Percentiles rank a stretch among this genome's conserved stretches.
Evolutionary conservation across 2,329 filamentous ascomycete genomes (phyloP).

Genomic region (Madurella mycetomatis): DNA sequence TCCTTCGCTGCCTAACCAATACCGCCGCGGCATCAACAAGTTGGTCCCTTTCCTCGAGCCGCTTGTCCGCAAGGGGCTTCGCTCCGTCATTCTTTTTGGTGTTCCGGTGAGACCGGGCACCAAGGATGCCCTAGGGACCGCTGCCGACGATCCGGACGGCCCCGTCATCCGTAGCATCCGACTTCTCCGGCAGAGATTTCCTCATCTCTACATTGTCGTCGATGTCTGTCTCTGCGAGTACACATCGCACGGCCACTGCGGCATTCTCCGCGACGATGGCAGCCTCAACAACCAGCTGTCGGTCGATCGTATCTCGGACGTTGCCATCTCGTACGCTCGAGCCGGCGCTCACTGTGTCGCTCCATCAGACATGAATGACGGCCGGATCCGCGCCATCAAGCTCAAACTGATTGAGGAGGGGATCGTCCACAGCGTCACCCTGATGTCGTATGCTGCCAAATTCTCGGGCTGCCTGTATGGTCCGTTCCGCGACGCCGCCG

Average conservation of each 20-base stretch:
- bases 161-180: constrained; percentile 87
- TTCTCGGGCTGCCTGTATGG: constrained; percentile 96
- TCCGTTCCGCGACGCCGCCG: constrained; percentile 93
- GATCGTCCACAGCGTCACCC: constrained; percentile 80
- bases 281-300: constrained; percentile 89
- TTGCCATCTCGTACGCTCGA: constrained; percentile 95
- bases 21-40: constrained; percentile 82
- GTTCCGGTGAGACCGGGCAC: constrained; percentile 75
- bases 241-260: constrained; percentile 95
- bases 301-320: constrained; percentile 90
- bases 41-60: constrained; percentile 80
- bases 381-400: constrained; percentile 95
- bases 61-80: constrained; percentile 82
- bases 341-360: constrained; percentile 96
- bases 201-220: constrained; percentile 81
- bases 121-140: constrained; percentile 88
- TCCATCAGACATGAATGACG: constrained; percentile 98
- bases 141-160: constrained; percentile 87
- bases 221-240: constrained; percentile 99
- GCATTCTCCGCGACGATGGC: constrained; percentile 89
- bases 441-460: constrained; percentile 98
- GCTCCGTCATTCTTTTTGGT: constrained; percentile 92
- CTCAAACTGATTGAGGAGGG: constrained; percentile 94
- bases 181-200: constrained; percentile 78
- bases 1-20: constrained; percentile 84